phyloP scores from a whole-genome alignment of 495 filamentous ascomycete genomes.

The Lentithecium fluviatile region DNA sequence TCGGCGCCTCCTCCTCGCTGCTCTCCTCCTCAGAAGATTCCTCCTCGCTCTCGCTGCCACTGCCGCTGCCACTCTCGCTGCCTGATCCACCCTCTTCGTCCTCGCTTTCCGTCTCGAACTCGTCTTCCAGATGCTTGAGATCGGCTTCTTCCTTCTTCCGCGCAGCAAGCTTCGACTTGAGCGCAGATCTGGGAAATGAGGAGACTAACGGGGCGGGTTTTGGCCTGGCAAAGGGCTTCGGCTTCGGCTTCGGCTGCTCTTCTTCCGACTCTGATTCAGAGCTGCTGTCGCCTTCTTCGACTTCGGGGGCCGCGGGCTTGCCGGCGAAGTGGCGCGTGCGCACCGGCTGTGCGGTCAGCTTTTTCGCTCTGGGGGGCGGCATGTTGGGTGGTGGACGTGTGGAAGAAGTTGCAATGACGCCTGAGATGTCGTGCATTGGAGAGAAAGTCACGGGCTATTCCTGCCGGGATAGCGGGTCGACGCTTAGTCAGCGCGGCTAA shows the following conservation, averaged over 20 bases:
- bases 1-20: constrained; percentile 44
- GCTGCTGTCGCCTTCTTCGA: constrained; percentile 62
- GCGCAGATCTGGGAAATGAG: constrained; percentile 52
- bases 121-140: constrained; percentile 40
- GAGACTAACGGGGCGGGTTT: constrained; percentile 58
- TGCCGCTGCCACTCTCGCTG: constrained; percentile 38
- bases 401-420: neutral
- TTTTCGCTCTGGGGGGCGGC: constrained; percentile 62
- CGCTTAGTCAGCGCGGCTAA: too few species aligned
- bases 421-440: neutral
- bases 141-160: constrained; percentile 48
- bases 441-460: neutral
- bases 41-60: constrained; percentile 50
- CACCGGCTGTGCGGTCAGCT: constrained; percentile 92
- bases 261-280: constrained; percentile 62
- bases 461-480: too few species aligned
- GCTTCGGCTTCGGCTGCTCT: constrained; percentile 44
- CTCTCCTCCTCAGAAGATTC: constrained; percentile 71
- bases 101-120: constrained; percentile 40
- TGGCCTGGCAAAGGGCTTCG: constrained; percentile 42
- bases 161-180: constrained; percentile 41
- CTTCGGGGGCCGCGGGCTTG: constrained; percentile 66
- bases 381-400: constrained; percentile 50
- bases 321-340: constrained; percentile 82
- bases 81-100: constrained; percentile 33